phyloP scores from a whole-genome alignment of 2,329 filamentous ascomycete species.

The Aspergillus pseudonomiae region DNA sequence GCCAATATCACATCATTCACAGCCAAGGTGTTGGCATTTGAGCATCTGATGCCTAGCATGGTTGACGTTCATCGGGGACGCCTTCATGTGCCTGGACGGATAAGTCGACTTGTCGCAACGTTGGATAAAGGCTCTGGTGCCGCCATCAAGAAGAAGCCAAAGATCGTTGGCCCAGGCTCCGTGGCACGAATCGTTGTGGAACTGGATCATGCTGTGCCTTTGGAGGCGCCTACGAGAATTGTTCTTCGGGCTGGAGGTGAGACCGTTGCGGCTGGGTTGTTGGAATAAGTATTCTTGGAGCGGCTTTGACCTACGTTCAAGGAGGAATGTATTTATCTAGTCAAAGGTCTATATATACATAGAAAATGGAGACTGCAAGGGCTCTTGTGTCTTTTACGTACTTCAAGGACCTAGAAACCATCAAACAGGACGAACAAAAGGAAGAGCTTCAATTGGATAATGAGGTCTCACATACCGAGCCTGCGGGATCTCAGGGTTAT shows the following conservation, averaged over 20 bases:
- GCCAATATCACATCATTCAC: constrained; percentile 73
- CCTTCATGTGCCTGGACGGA: constrained; percentile 74
- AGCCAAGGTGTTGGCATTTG: constrained; percentile 84
- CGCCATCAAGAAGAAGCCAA: constrained; percentile 79
- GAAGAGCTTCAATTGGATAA: no score
- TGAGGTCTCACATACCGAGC: no score
- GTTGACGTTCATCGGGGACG: constrained; percentile 88
- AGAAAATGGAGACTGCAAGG: background rate
- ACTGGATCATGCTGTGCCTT: constrained; percentile 71
- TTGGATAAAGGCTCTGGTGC: constrained; percentile 78
- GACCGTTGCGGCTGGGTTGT: constrained; percentile 83
- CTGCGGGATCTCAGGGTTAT: no score
- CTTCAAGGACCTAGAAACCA: background rate
- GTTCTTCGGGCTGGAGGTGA: constrained; percentile 79
- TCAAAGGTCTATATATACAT: background rate
- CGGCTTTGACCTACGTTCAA: background rate
- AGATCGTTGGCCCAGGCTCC: constrained; percentile 76
- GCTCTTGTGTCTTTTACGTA: background rate
- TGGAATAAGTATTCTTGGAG: constrained; percentile 56
- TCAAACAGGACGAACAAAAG: background rate
- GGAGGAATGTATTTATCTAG: background rate
- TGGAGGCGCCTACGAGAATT: constrained; percentile 79
- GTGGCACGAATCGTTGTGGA: constrained; percentile 79
- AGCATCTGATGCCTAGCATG: constrained; percentile 83
- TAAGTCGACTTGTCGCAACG: constrained; percentile 70